phyloP scores from a whole-genome alignment of 495 filamentous ascomycete species.

The Aspergillus avenaceus region DNA sequence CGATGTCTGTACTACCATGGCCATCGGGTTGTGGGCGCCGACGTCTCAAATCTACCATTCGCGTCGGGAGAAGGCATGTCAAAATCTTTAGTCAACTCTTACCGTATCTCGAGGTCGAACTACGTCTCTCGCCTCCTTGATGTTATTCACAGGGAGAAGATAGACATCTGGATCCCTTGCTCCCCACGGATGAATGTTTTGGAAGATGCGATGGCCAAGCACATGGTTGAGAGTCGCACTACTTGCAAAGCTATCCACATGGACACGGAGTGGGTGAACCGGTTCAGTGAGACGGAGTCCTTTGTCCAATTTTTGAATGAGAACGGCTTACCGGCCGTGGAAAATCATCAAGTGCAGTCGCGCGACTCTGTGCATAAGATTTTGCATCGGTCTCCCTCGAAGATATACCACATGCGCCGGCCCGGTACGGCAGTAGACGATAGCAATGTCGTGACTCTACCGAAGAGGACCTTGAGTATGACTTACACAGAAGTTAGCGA shows the following conservation, averaged over 20 bases:
- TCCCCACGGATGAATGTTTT: slow-evolving; percentile 55
- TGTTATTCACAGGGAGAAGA: slow-evolving; percentile 55
- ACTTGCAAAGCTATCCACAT: slow-evolving; percentile 59
- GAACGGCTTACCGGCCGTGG: slow-evolving; percentile 53
- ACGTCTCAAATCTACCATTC: slow-evolving; percentile 53
- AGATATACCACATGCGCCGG: slow-evolving; percentile 59
- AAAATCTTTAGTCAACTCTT: slow-evolving; percentile 45
- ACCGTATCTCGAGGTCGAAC: slow-evolving; percentile 44
- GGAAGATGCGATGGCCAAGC: slow-evolving; percentile 62
- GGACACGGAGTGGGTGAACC: slow-evolving; percentile 40
- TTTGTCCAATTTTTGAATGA: slow-evolving; percentile 53
- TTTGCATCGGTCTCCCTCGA: slow-evolving; percentile 46
- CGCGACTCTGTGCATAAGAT: slow-evolving; percentile 52
- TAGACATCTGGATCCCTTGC: slow-evolving; percentile 72
- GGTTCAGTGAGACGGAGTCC: slow-evolving; percentile 52
- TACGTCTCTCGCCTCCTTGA: slow-evolving; percentile 49
- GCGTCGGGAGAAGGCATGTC: slow-evolving; percentile 40
- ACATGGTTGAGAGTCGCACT: slow-evolving; percentile 54
- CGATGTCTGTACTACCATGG: slow-evolving; percentile 61
- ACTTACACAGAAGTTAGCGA: slow-evolving; percentile 52
- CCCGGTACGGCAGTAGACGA: slow-evolving; percentile 46
- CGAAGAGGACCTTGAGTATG: slow-evolving; percentile 45
- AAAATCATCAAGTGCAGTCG: slow-evolving; percentile 54
- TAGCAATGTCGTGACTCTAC: slow-evolving; percentile 50
- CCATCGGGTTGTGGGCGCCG: slow-evolving; percentile 69